These are phyloP conservation scores for Colletotrichum zoysiae DNA, from an alignment of 2,329 filamentous ascomycete genomes.

Conservation along the genomic window DNA sequence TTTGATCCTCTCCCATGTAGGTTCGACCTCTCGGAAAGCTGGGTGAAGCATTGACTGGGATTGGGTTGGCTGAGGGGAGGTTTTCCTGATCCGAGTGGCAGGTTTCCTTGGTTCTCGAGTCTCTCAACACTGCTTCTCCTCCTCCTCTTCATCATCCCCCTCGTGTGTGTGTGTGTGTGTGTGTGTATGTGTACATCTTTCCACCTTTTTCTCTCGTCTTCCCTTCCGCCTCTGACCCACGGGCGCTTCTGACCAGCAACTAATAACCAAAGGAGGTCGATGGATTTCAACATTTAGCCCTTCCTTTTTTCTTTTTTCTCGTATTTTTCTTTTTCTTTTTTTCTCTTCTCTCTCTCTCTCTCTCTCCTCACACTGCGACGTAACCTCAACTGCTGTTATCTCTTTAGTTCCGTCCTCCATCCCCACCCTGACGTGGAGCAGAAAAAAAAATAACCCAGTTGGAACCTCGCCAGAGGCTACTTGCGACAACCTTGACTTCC, in stretches of 20 bases:
- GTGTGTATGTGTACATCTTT: neutral
- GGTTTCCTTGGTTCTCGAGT: slow-evolving; percentile 28
- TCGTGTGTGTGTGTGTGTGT: neutral
- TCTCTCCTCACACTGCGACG: slow-evolving; percentile 30
- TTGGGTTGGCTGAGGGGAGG: neutral
- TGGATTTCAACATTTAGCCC: neutral
- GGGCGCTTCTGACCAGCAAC: neutral
- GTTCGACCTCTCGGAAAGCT: neutral
- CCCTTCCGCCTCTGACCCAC: neutral
- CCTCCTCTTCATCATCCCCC: neutral
- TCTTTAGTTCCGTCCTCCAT: slow-evolving; percentile 25
- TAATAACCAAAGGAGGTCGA: neutral
- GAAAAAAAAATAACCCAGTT: slow-evolving; percentile 21
- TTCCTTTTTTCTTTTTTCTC: neutral
- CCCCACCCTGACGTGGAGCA: slow-evolving; percentile 34
- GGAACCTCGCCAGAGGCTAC: slow-evolving; percentile 29
- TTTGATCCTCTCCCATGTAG: neutral
- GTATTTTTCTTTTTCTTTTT: neutral
- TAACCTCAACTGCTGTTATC: slow-evolving; percentile 36
- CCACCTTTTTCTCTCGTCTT: slow-evolving; percentile 7
- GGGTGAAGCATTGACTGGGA: slow-evolving; percentile 8
- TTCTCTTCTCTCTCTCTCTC: no score
- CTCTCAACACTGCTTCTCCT: slow-evolving; percentile 1
- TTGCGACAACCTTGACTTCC: slow-evolving; percentile 35
- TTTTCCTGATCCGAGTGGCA: neutral